phyloP scores from a whole-genome alignment of 192 early-diverging fungal genomes.

The Linnemannia schmuckeri region DNA sequence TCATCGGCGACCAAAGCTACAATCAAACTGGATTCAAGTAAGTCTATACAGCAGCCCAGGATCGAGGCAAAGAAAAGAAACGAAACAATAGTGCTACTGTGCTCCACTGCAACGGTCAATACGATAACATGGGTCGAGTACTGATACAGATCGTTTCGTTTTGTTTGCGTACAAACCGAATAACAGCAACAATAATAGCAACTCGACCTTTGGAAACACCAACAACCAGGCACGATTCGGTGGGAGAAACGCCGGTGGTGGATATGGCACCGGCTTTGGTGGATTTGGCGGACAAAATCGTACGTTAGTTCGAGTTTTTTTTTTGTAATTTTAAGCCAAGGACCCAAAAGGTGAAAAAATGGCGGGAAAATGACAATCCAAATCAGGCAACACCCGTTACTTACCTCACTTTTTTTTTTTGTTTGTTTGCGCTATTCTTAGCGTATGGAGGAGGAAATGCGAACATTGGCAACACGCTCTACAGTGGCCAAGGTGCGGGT shows the following conservation, averaged over 20 bases:
- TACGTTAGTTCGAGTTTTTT: constrained; percentile 23
- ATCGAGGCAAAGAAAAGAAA: neutral
- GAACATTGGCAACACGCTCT: constrained; percentile 27
- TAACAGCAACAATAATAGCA: neutral
- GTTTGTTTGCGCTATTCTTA: neutral
- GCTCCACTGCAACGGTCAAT: neutral
- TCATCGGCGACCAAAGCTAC: constrained; percentile 82
- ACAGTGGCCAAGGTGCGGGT: constrained; percentile 20
- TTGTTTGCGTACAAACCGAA: neutral
- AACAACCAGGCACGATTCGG: constrained; percentile 1
- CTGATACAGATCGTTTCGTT: neutral
- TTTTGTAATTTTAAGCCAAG: neutral
- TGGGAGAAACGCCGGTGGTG: constrained; percentile 22
- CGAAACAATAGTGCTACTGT: too few relatives aligned
- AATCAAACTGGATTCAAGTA: constrained; percentile 52
- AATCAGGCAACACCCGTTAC: constrained; percentile 4
- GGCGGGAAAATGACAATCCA: constrained; percentile 30
- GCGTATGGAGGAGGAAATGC: constrained; percentile 43
- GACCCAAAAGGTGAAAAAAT: constrained; percentile 7
- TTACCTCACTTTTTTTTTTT: neutral
- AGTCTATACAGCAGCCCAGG: neutral
- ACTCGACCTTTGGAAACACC: neutral
- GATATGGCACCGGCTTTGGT: constrained; percentile 42
- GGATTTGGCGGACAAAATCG: constrained; percentile 50
- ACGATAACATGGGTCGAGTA: too few relatives aligned